Percentiles rank a stretch among this genome's conserved stretches.
phyloP scores from a whole-genome alignment of 2,329 filamentous ascomycete species.

The Metarhizium sp. region DNA sequence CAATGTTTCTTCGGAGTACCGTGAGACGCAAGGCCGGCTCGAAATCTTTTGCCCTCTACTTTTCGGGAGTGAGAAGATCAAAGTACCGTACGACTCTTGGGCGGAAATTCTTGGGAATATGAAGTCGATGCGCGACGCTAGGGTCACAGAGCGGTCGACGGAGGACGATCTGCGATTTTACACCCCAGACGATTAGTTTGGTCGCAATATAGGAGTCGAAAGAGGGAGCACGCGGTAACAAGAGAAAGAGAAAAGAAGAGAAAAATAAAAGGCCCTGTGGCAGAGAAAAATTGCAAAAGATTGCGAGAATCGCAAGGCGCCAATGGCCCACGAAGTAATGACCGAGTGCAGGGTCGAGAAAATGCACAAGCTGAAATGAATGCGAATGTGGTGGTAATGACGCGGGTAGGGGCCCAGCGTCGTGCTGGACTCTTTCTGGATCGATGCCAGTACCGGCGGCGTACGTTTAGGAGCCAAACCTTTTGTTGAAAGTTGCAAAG shows the following conservation, averaged over 20 bases:
- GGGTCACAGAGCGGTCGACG: conserved; percentile 5
- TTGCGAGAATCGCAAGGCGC: not conserved
- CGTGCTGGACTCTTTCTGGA: conserved; percentile 2
- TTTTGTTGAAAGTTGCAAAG: conserved; percentile 1
- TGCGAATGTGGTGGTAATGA: not conserved
- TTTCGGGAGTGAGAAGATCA: not conserved
- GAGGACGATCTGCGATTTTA: conserved; percentile 1
- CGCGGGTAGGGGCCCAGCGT: not conserved
- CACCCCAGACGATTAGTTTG: not conserved
- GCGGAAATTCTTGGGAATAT: not conserved
- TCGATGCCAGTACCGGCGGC: conserved; percentile 4
- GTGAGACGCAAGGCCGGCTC: too few species aligned
- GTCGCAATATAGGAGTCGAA: not conserved
- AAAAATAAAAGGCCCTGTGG: not conserved
- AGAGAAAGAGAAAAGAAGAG: not conserved
- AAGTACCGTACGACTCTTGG: not conserved
- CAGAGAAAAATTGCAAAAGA: not conserved
- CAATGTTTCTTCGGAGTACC: too few species aligned
- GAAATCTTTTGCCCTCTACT: not conserved
- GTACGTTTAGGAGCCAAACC: conserved; percentile 5
- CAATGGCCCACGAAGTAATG: not conserved
- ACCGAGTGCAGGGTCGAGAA: too few species aligned
- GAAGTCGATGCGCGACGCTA: conserved; percentile 5
- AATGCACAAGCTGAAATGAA: too few species aligned
- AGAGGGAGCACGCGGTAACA: not conserved